These are phyloP conservation scores for Fusarium ambrosium DNA, from an alignment of 2,329 filamentous ascomycete species.

Conservation along the genomic window DNA sequence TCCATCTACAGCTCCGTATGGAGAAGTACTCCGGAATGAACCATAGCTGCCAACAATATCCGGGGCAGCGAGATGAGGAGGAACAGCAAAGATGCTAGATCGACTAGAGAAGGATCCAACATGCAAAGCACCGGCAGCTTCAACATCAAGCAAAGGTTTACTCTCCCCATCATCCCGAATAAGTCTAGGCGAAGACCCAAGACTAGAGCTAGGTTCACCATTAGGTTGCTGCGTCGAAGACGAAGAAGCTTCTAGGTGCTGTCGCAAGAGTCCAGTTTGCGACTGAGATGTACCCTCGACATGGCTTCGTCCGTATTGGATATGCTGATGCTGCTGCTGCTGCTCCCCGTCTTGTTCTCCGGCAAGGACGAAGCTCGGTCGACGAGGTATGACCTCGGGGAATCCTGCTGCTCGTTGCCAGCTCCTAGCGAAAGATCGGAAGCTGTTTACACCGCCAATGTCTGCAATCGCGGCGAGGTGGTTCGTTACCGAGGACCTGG, in stretches of 20 bases:
- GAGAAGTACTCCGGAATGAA: conserved; percentile 59
- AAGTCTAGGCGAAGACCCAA: conserved; percentile 30
- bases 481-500: conserved; percentile 71
- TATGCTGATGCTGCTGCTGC: conserved; percentile 17
- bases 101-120: conserved; percentile 48
- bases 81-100: conserved; percentile 67
- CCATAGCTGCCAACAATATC: conserved; percentile 80
- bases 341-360: conserved; percentile 59
- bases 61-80: conserved; percentile 74
- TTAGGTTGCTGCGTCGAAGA: conserved; percentile 36
- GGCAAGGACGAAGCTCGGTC: conserved; percentile 78
- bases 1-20: conserved; percentile 67
- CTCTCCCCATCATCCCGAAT: conserved; percentile 59
- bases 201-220: conserved; percentile 43
- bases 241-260: conserved; percentile 63
- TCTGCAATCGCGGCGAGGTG: conserved; percentile 72
- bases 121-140: conserved; percentile 53
- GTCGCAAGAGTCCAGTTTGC: conserved; percentile 62
- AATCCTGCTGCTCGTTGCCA: conserved; percentile 94
- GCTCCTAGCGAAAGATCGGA: conserved; percentile 92
- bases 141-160: conserved; percentile 61
- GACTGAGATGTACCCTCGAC: conserved; percentile 53
- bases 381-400: conserved; percentile 85
- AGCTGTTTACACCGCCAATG: conserved; percentile 91
- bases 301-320: conserved; percentile 58